These are phyloP conservation scores for Lactarius deliciosus DNA, from an alignment of 768 basidiomycete species.

Conservation along the genomic window DNA sequence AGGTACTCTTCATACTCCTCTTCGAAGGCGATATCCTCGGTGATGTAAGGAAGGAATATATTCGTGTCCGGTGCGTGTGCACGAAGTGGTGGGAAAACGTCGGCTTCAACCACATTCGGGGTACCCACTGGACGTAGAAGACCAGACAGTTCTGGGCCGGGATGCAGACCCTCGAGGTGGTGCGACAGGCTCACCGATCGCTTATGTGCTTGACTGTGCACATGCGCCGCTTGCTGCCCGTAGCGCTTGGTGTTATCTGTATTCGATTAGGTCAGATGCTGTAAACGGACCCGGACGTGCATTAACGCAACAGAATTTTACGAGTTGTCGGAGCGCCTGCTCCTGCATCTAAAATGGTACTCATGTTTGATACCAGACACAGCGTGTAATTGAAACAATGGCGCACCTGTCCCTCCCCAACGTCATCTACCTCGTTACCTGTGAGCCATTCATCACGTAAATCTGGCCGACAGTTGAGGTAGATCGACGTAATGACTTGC, in stretches of 20 bases:
- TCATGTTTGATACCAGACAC: slow-evolving; percentile 11
- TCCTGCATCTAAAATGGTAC: slow-evolving; percentile 74
- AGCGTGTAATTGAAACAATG: slow-evolving; percentile 14
- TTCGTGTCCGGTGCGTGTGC: slow-evolving; percentile 82
- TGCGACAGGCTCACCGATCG: slow-evolving; percentile 84
- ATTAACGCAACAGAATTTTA: slow-evolving; percentile 83
- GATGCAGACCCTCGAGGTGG: slow-evolving; percentile 72
- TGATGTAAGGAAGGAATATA: slow-evolving; percentile 86
- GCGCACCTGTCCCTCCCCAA: slow-evolving; percentile 82
- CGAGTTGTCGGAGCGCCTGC: slow-evolving; percentile 87
- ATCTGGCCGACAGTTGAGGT: slow-evolving; percentile 95
- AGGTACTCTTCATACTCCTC: slow-evolving; percentile 97
- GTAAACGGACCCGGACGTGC: slow-evolving; percentile 13
- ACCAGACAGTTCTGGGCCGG: slow-evolving; percentile 70
- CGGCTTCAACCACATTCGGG: slow-evolving; percentile 75
- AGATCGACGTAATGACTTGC: slow-evolving; percentile 99
- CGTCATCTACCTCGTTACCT: slow-evolving; percentile 88
- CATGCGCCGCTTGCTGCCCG: slow-evolving; percentile 53
- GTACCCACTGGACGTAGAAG: slow-evolving; percentile 75
- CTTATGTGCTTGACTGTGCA: slow-evolving; percentile 62
- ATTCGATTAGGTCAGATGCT: slow-evolving; percentile 24
- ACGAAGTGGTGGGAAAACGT: slow-evolving; percentile 93
- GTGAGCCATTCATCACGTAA: slow-evolving; percentile 97
- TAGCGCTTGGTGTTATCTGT: slow-evolving; percentile 91
- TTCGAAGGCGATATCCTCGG: slow-evolving; percentile 93